A percentile compares a stretch with the other conserved stretches of the same genome.
phyloP scores from a whole-genome alignment of 208 protist species.

The Porcisia deanei region DNA sequence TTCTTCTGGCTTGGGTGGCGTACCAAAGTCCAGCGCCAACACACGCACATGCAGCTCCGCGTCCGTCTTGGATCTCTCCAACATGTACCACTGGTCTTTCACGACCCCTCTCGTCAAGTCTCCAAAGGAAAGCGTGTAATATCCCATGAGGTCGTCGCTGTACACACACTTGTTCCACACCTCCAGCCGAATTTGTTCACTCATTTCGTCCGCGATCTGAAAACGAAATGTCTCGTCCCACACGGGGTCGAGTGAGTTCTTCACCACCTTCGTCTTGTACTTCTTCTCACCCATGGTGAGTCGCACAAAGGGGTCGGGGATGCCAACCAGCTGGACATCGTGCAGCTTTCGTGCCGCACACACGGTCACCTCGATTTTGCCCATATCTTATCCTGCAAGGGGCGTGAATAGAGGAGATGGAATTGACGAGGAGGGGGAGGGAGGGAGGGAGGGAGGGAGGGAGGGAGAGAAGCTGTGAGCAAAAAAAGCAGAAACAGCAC shows the following conservation, averaged over 20 bases:
- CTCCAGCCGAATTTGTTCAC: slow-evolving; percentile 56
- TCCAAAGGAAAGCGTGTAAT: slow-evolving; percentile 52
- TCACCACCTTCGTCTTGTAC: slow-evolving; percentile 72
- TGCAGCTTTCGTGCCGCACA: slow-evolving; percentile 61
- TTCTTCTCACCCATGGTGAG: slow-evolving; percentile 46
- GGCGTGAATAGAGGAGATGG: background rate
- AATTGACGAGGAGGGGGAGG: background rate
- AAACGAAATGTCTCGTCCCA: slow-evolving; percentile 81
- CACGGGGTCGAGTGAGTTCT: slow-evolving; percentile 50
- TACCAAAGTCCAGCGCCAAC: slow-evolving; percentile 74
- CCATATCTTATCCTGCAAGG: slow-evolving; percentile 35
- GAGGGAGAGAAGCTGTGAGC: background rate
- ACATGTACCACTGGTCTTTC: slow-evolving; percentile 65
- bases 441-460: background rate
- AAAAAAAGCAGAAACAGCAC: background rate
- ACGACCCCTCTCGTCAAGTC: slow-evolving; percentile 64
- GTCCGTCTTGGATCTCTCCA: slow-evolving; percentile 52
- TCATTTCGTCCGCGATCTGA: slow-evolving; percentile 58
- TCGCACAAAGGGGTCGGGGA: slow-evolving; percentile 68
- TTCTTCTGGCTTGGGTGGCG: slow-evolving; percentile 31
- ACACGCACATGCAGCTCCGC: slow-evolving; percentile 70
- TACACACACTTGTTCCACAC: slow-evolving; percentile 64
- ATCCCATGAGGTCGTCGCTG: slow-evolving; percentile 65
- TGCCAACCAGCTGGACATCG: slow-evolving; percentile 41
- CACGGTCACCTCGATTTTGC: slow-evolving; percentile 71